Evolutionary conservation across 805 yeast species (phyloP).

Genomic region (Maudiozyma serrabonitensis): DNA sequence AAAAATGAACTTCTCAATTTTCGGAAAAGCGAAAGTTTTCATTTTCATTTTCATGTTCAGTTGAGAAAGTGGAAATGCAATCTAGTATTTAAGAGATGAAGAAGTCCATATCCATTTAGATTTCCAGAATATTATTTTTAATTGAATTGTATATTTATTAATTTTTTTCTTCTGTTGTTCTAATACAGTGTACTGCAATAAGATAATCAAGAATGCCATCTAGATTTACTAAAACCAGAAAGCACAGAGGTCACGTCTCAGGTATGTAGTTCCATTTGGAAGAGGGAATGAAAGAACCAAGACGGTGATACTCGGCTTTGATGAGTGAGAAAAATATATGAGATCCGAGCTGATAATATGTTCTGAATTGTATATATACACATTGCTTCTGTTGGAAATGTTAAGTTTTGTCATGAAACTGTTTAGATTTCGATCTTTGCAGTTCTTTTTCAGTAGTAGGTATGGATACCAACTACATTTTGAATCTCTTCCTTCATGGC

Average conservation of each 20-base stretch:
- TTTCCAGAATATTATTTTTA: background rate
- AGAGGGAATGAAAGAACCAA: conserved; percentile 36
- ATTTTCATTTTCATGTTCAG: too few relatives aligned
- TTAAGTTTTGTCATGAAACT: background rate
- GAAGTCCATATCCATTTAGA: too few relatives aligned
- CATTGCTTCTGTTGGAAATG: background rate
- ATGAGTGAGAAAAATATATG: background rate
- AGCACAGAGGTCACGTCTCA: conserved; percentile 99
- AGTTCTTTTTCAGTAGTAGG: background rate
- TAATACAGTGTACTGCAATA: background rate
- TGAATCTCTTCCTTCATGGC: conserved; percentile 7
- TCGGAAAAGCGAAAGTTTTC: too few relatives aligned
- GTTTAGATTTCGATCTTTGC: background rate
- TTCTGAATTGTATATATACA: background rate
- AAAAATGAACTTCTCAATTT: too few relatives aligned
- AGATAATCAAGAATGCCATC: conserved; percentile 70
- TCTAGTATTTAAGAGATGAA: too few relatives aligned
- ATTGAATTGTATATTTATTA: background rate
- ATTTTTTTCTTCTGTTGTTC: background rate
- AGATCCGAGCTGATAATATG: background rate
- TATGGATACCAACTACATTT: background rate
- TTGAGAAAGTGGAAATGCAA: too few relatives aligned
- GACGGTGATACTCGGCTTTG: conserved; percentile 21
- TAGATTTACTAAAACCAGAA: conserved; percentile 98
- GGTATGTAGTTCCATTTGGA: conserved; percentile 54